Evolutionary conservation across 768 basidiomycete species (phyloP), one percentile per base, ranked within the genome.

Genomic region (Rubroboletus satanas): DNA sequence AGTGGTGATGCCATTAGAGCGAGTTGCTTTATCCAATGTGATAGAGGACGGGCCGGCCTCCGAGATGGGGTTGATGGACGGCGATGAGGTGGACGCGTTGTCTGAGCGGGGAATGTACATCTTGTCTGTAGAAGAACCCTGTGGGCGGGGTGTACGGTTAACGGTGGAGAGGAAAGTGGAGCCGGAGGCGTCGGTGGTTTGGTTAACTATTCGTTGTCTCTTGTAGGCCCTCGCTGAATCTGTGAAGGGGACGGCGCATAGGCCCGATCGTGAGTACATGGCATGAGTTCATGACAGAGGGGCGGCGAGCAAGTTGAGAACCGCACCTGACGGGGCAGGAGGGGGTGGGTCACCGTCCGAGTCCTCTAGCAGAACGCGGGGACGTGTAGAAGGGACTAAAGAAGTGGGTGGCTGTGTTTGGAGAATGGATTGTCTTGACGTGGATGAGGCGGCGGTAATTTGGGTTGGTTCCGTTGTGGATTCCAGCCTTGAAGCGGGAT

Each of bases 351-450:
- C 63, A 66, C 67, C 70, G 72, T 70, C 66, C 63, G 62, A 74
- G 68, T 80, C 79, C 74, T 87, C 85, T 70, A 82, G 78, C 67
- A 83, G 79, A 60, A 80, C 76, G 73, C 83, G 75, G 45, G 79
- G 72, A 70, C 86, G 84, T 57, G 83, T 84, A 60, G 83, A 74
- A 59, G 87, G 87, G 62, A 89, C 75, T 66, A 85, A 75, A 71
- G 79, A 80, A 49, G 66, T 58, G 46, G 49, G 52, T 55, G 53
- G 58, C 53, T 65, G 66, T 52, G 64, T 48, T 61, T 63, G 69
- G 18, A 64, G 63, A 51, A 61, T 56, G 39, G 63, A 52, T 33
- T 62, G 61, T 56, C 62, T 66, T 51, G 47, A 48, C 35, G 47
- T 26, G 23, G 46, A 23, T 11, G 67, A 56, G 64, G 68, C 56